phyloP scores from a whole-genome alignment of 164 flowering plant genomes.

The Liriodendron chinense region DNA sequence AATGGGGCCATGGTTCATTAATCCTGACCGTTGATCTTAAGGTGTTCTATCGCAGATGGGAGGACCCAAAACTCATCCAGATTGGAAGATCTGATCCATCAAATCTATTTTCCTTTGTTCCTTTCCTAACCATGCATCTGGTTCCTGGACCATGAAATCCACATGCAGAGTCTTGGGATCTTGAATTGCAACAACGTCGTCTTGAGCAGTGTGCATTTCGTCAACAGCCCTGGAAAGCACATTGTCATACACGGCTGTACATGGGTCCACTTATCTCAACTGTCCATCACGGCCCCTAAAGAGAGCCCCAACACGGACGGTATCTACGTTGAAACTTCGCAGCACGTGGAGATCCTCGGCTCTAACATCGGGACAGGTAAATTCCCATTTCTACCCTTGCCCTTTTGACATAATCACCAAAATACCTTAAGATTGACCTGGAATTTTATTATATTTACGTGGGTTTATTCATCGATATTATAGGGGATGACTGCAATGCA shows the following conservation, averaged over 20 bases:
- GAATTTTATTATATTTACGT: no score
- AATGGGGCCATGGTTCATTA: no score
- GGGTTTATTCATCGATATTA: background rate
- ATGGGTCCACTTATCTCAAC: constrained; percentile 28
- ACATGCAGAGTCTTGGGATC: background rate
- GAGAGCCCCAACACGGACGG: constrained; percentile 1
- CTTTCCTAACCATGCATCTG: no score
- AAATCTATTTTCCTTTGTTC: no score
- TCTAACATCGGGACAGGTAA: background rate
- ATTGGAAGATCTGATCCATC: background rate
- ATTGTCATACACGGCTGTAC: background rate
- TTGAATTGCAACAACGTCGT: background rate
- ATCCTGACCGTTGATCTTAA: background rate
- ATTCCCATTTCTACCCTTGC: background rate
- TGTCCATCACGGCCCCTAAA: constrained; percentile 22
- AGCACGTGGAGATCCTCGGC: background rate
- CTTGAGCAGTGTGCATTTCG: background rate
- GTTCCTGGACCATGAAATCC: no score
- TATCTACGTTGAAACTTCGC: background rate
- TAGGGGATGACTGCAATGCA: constrained; percentile 69
- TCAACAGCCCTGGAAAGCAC: background rate
- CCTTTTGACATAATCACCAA: background rate
- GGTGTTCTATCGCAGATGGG: background rate
- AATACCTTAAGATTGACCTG: background rate
- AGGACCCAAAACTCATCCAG: background rate